Percentiles rank a stretch among this genome's conserved stretches.
These are phyloP conservation scores for Tricholoma saponaceum DNA, from an alignment of 768 basidiomycete genomes.

Conservation along the genomic window DNA sequence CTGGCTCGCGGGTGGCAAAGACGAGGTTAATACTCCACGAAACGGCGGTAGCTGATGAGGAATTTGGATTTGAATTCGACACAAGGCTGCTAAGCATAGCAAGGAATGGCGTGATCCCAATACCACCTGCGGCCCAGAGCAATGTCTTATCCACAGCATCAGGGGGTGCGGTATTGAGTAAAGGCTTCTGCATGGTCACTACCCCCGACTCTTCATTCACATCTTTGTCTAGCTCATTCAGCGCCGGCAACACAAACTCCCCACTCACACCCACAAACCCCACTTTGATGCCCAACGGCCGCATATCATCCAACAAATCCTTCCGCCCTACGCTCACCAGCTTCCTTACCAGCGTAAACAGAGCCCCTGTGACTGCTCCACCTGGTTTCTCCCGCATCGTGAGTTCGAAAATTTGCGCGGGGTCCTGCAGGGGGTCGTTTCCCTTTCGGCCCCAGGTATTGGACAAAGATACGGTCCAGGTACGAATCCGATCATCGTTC, in stretches of 20 bases:
- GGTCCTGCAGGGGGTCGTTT: constrained; percentile 1
- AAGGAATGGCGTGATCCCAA: constrained; percentile 64
- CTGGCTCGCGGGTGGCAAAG: constrained; percentile 51
- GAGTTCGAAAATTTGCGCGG: constrained; percentile 33
- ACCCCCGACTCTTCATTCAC: constrained; percentile 10
- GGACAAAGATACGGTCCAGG: constrained; percentile 55
- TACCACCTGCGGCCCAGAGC: constrained; percentile 62
- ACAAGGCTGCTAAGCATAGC: constrained; percentile 36
- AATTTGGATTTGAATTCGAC: not conserved
- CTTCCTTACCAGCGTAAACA: constrained; percentile 47
- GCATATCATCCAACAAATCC: constrained; percentile 36
- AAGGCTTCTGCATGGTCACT: constrained; percentile 3
- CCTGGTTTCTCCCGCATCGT: constrained; percentile 54
- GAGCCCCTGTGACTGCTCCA: constrained; percentile 50
- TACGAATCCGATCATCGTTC: constrained; percentile 61
- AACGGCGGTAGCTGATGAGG: not conserved
- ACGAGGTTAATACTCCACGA: constrained; percentile 41
- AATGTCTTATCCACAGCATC: constrained; percentile 20
- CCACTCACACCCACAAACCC: constrained; percentile 52
- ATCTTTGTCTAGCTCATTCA: constrained; percentile 4
- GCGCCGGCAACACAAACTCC: constrained; percentile 37
- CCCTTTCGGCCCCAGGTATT: constrained; percentile 12
- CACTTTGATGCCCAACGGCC: constrained; percentile 35
- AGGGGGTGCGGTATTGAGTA: not conserved
- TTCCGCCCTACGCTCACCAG: constrained; percentile 31